These are phyloP conservation scores for Saksenaea vasiformis DNA, from an alignment of 371 early-diverging fungal genomes.

Conservation along the genomic window DNA sequence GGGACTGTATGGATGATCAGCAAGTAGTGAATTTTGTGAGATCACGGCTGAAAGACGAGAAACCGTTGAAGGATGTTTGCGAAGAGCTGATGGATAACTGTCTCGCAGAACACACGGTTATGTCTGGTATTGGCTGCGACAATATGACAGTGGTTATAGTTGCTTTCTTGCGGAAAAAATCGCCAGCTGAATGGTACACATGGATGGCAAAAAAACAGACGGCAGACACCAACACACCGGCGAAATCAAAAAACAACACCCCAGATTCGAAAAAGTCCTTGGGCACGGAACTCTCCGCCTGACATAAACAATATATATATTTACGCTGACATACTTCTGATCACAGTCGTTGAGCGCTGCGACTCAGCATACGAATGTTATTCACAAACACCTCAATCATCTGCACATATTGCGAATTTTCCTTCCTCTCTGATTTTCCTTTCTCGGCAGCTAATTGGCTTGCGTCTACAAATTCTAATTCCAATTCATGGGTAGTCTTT, in stretches of 20 bases:
- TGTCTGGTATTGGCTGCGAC: conserved; percentile 95
- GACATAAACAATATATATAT: conserved; percentile 7
- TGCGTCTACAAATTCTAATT: conserved; percentile 59
- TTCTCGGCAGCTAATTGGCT: conserved; percentile 38
- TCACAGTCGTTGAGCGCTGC: conserved; percentile 20
- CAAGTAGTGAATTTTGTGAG: conserved; percentile 85
- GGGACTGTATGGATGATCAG: conserved; percentile 95
- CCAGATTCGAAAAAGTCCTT: background rate
- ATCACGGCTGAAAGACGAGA: conserved; percentile 54
- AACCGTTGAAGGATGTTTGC: conserved; percentile 65
- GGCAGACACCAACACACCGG: background rate
- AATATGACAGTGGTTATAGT: conserved; percentile 97
- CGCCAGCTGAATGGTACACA: conserved; percentile 71
- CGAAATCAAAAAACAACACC: background rate
- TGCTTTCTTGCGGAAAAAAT: conserved; percentile 77
- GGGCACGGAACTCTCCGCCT: background rate
- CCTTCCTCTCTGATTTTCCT: conserved; percentile 32
- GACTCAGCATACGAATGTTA: conserved; percentile 52
- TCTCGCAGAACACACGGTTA: conserved; percentile 78
- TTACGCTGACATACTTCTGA: background rate
- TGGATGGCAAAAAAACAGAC: conserved; percentile 16
- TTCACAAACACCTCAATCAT: conserved; percentile 60
- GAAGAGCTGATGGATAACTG: conserved; percentile 92
- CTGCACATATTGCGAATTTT: conserved; percentile 48
- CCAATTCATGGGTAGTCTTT: conserved; percentile 51